phyloP scores from a whole-genome alignment of 192 early-diverging fungal genomes.

The Coemansia sp. region DNA sequence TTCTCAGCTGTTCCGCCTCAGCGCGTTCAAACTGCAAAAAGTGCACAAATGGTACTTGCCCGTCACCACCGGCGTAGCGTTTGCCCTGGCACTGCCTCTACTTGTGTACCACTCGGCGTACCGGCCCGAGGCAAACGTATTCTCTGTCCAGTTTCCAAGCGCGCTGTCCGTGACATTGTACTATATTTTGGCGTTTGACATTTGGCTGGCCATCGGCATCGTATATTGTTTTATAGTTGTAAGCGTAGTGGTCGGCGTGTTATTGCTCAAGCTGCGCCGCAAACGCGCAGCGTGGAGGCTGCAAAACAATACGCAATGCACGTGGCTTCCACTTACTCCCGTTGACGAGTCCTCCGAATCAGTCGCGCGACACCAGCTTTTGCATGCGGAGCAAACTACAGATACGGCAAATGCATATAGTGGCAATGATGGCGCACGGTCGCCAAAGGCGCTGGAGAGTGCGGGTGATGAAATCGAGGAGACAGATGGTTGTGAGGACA shows the following conservation, averaged over 20 bases:
- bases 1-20: slow-evolving; percentile 35
- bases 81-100: slow-evolving; percentile 40
- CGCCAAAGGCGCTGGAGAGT: neutral
- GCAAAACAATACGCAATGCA: slow-evolving; percentile 11
- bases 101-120: slow-evolving; percentile 51
- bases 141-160: slow-evolving; percentile 53
- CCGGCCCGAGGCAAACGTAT: slow-evolving; percentile 36
- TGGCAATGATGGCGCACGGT: neutral
- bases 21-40: slow-evolving; percentile 22
- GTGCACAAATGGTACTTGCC: slow-evolving; percentile 51
- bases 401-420: neutral
- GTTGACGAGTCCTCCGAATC: neutral
- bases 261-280: slow-evolving; percentile 37
- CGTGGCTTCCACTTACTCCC: slow-evolving; percentile 9
- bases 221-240: slow-evolving; percentile 48
- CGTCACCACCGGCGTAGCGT: slow-evolving; percentile 28
- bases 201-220: slow-evolving; percentile 52
- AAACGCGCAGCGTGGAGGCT: slow-evolving; percentile 32
- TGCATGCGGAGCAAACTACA: neutral
- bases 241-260: slow-evolving; percentile 33
- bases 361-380: neutral
- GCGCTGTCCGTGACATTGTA: slow-evolving; percentile 46
- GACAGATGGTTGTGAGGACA: neutral
- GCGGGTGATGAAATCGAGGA: neutral
- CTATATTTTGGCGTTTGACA: slow-evolving; percentile 51